phyloP scores from a whole-genome alignment of 495 filamentous ascomycete species.

The Daldinia loculata region DNA sequence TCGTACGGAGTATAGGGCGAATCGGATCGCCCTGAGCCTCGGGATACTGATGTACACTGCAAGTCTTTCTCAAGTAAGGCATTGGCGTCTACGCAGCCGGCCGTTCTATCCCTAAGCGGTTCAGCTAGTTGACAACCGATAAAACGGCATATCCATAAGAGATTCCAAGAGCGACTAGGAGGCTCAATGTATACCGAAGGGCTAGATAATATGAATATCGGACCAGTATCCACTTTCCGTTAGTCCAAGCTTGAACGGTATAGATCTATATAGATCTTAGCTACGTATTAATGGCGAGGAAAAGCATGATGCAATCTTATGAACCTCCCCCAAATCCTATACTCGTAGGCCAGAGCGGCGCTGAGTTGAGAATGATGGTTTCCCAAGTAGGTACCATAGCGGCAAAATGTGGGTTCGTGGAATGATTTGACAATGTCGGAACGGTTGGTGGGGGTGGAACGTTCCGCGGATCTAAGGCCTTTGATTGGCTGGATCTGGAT shows the following conservation, averaged over 20 bases:
- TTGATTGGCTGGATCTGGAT: too few relatives aligned
- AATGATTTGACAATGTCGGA: too few relatives aligned
- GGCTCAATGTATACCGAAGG: conserved; percentile 8
- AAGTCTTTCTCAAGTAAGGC: conserved; percentile 15
- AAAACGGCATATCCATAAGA: not conserved
- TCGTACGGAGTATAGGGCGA: conserved; percentile 21
- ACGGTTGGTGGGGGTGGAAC: too few relatives aligned
- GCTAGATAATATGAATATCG: conserved; percentile 11
- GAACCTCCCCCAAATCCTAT: not conserved
- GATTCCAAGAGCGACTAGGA: conserved; percentile 11
- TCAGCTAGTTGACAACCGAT: conserved; percentile 1
- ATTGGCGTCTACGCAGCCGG: conserved; percentile 15
- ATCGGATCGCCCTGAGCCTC: conserved; percentile 23
- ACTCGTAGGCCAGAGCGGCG: not conserved
- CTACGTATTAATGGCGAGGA: conserved; percentile 2
- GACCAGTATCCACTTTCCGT: conserved; percentile 18
- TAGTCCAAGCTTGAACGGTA: conserved; percentile 17
- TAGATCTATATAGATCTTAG: conserved; percentile 10
- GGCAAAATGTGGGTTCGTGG: too few relatives aligned
- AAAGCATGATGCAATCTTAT: not conserved
- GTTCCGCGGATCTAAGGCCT: too few relatives aligned
- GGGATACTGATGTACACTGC: conserved; percentile 20
- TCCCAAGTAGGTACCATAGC: not conserved
- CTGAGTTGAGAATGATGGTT: not conserved
- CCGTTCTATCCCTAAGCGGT: conserved; percentile 10